Evolutionary conservation across 768 basidiomycete genomes (phyloP).

Genomic region (Dictyophora rubrovolvata): DNA sequence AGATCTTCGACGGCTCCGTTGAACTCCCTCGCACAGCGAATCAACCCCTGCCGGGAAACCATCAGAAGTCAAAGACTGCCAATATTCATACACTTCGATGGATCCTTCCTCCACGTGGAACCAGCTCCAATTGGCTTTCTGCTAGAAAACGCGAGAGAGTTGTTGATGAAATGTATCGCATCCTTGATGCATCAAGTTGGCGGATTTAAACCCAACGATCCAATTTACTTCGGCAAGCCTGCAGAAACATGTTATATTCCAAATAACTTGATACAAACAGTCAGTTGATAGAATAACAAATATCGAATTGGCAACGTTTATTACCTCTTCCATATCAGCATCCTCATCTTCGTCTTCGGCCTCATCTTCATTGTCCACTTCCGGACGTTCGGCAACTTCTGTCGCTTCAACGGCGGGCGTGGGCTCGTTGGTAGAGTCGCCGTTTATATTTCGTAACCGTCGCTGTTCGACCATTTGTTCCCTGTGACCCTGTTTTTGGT

Average conservation of each 20-base stretch:
- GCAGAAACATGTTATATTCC: background rate
- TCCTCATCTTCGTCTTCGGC: constrained; percentile 24
- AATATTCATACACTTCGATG: too few species aligned
- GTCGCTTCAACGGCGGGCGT: constrained; percentile 25
- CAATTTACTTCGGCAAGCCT: too few species aligned
- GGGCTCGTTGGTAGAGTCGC: constrained; percentile 19
- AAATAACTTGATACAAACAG: background rate
- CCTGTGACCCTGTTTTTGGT: constrained; percentile 70
- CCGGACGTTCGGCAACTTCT: constrained; percentile 34
- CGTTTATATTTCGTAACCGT: constrained; percentile 36
- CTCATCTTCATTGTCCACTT: constrained; percentile 32
- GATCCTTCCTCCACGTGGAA: too few species aligned
- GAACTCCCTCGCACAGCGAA: too few species aligned
- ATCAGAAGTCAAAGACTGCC: too few species aligned
- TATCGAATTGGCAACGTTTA: background rate
- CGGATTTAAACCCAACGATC: too few species aligned
- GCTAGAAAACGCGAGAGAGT: too few species aligned
- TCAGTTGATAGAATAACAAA: background rate
- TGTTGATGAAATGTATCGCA: too few species aligned
- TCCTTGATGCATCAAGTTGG: too few species aligned
- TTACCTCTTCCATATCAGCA: constrained; percentile 8
- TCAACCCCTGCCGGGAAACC: too few species aligned
- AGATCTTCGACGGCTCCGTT: too few species aligned
- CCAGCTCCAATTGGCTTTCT: too few species aligned
- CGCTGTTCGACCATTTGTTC: constrained; percentile 74